Evolutionary conservation across 2,329 filamentous ascomycete species (phyloP), one percentile per base, ranked within the genome.

Genomic region (Fusarium nurragi): DNA sequence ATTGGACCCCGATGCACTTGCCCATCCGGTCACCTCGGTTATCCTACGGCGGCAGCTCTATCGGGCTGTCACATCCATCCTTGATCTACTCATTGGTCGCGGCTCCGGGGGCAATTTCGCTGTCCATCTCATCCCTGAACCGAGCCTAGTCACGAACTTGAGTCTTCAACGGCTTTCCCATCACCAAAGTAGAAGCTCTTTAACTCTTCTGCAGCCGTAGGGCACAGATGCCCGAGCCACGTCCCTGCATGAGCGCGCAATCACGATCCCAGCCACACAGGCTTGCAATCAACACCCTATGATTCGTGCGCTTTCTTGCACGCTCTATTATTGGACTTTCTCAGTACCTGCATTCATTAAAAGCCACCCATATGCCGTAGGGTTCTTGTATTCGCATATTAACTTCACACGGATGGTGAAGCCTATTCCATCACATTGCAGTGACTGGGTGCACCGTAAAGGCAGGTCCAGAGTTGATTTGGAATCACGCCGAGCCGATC

Each of bases 291-390:
- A 34, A 8, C 19, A n/a, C 26, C 19, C 6, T 21, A 11, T 55
- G 37, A 61, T 61, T 61, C 57, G 57, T 30, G 57, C 57, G 38
- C 44, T 56, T 61, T 43, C 19, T 44, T 21, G 19, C 10, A 6
- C 9, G 21, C 38, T 43, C 57, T 61, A 61, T 61, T 49, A 44
- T 62, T 61, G 62, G 57, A 34, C 36, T 12, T 44, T 21, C 1
- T n/a, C 26, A 37, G 16, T 60, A 60, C 57, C 57, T 60, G 57
- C 57, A 60, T 60, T 54, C 9, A 48, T 43, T 54, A 22, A 8
- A 18, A 21, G n/a, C n/a, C n/a, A n/a, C n/a, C 3, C 32, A 32
- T 21, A 34, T 48, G 40, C 12, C 19, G n/a, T 34, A 34, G 32
- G 16, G 9, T n/a, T n/a, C 9, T 9, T 34, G 16, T 14, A 34